Evolutionary conservation across 352 stramenopile genomes (phyloP).

Genomic region (Pythium phragmitis): DNA sequence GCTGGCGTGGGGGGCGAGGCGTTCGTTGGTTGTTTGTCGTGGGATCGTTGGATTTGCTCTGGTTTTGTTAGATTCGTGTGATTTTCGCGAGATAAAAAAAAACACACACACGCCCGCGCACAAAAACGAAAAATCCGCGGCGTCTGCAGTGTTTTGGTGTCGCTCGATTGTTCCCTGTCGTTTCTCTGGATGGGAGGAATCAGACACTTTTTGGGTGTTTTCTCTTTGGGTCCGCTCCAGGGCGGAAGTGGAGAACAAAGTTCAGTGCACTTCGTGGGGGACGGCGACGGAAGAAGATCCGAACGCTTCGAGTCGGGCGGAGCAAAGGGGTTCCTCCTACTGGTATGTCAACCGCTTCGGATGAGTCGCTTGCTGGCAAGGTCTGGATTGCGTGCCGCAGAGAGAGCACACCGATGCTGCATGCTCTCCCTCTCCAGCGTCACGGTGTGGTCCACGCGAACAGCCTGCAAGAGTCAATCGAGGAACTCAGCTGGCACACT

Average conservation of each 20-base stretch:
- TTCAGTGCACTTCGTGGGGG: constrained; percentile 1
- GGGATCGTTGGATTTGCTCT: constrained; percentile 6
- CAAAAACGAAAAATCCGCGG: not conserved
- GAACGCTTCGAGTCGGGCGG: not conserved
- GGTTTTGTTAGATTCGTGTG: not conserved
- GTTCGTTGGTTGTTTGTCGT: constrained; percentile 2
- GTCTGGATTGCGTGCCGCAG: not conserved
- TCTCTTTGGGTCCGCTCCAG: not conserved
- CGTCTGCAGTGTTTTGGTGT: not conserved
- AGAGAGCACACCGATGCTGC: constrained; percentile 6
- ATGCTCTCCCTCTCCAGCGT: constrained; percentile 6
- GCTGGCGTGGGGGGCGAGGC: too few relatives aligned
- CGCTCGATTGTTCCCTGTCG: not conserved
- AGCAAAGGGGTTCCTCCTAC: too few relatives aligned
- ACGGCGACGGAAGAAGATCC: not conserved
- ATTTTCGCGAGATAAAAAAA: not conserved
- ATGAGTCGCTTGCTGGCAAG: too few relatives aligned
- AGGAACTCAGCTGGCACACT: constrained; percentile 15
- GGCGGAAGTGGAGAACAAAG: constrained; percentile 2
- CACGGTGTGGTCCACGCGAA: constrained; percentile 13
- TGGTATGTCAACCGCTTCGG: too few relatives aligned
- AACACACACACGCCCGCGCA: not conserved
- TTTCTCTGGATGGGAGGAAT: constrained; percentile 1
- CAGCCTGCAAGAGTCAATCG: constrained; percentile 12
- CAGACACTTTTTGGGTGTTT: not conserved